Base-by-base conservation (phyloP, 352 stramenopile genomes). In the Saprolegnia parasitica region DNA sequence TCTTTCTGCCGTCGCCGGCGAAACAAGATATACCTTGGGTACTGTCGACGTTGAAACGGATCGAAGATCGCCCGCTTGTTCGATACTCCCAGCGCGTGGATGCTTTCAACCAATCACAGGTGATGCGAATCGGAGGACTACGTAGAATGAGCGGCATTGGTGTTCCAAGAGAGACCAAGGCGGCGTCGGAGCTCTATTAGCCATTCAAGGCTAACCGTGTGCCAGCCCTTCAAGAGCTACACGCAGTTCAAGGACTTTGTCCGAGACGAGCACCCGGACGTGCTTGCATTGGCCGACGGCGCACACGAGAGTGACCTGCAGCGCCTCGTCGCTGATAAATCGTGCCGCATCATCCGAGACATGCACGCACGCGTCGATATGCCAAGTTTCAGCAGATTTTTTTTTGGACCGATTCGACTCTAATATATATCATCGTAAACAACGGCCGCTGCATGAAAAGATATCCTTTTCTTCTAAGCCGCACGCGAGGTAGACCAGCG, bases 301-400 rank as follows among this genome's bases (percentile, higher is more conserved):
- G 47, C n/a, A 29, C n/a, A 60, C 2, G n/a, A 60, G 11, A 24
- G 11, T 9, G n/a, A 60, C 4, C 9, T 60, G 11, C 3, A 60
- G 20, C 24, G n/a, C 24, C 52, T 60, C 35, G 52, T 60, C 16
- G 52, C 52, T 1, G 9, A 3, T 9, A 60, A 60, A 60, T 60
- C 52, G 13, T 60, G 52, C 52, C 13, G n/a, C 11, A 60, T 60
- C 52, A 60, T 60, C 11, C 52, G 35, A 24, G 52, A 60, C 11
- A 60, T 60, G 52, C 52, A 60, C 52, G 35, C 1, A 20, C 52
- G 52, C 13, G 52, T 60, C 13, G n/a, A n/a, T n/a, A n/a, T n/a
- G n/a, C n/a, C n/a, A n/a, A n/a, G n/a, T n/a, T n/a, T n/a, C n/a
- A n/a, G n/a, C n/a, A n/a, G n/a, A n/a, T n/a, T n/a, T n/a, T n/a